phyloP scores from a whole-genome alignment of 164 flowering plant genomes.

The Vitis rotundifolia region DNA sequence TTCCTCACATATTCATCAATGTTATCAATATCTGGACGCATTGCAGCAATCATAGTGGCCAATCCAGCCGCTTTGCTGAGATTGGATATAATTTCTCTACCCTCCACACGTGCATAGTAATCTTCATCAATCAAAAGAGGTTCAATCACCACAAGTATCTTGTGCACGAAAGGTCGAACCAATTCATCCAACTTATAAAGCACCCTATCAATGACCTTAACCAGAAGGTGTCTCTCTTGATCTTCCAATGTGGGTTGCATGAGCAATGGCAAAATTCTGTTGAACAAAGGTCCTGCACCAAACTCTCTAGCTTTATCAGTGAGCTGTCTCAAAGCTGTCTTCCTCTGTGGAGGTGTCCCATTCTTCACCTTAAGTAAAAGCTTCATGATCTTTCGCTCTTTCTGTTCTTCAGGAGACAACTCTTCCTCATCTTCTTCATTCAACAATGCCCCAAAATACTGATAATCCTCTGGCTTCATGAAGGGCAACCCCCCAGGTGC shows the following conservation, averaged over 20 bases:
- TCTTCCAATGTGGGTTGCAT: slow-evolving; percentile 99
- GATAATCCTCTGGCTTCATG: slow-evolving; percentile 97
- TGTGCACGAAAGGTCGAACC: slow-evolving; percentile 95
- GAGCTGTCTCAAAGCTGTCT: slow-evolving; percentile 92
- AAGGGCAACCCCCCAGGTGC: slow-evolving; percentile 87
- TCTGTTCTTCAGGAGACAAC: slow-evolving; percentile 91
- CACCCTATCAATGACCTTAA: slow-evolving; percentile 96
- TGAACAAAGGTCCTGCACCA: slow-evolving; percentile 96
- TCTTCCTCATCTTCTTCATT: slow-evolving; percentile 94
- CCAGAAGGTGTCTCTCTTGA: slow-evolving; percentile 96
- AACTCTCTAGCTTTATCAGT: slow-evolving; percentile 97
- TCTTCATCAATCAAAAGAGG: slow-evolving; percentile 98
- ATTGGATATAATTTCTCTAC: slow-evolving; percentile 95
- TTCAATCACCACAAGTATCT: slow-evolving; percentile 93
- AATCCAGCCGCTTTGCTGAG: slow-evolving; percentile 98
- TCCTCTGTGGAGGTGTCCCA: slow-evolving; percentile 98
- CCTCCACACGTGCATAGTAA: slow-evolving; percentile 97
- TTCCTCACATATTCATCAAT: slow-evolving; percentile 98
- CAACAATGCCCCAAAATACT: slow-evolving; percentile 80
- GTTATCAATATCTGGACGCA: slow-evolving; percentile 98
- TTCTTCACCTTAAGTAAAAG: slow-evolving; percentile 95
- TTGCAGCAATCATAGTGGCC: slow-evolving; percentile 99
- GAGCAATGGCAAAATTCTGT: slow-evolving; percentile 85
- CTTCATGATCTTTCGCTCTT: slow-evolving; percentile 97
- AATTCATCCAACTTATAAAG: slow-evolving; percentile 95